phyloP scores from a whole-genome alignment of 78 protist species.

The Protostelium mycophagum region DNA sequence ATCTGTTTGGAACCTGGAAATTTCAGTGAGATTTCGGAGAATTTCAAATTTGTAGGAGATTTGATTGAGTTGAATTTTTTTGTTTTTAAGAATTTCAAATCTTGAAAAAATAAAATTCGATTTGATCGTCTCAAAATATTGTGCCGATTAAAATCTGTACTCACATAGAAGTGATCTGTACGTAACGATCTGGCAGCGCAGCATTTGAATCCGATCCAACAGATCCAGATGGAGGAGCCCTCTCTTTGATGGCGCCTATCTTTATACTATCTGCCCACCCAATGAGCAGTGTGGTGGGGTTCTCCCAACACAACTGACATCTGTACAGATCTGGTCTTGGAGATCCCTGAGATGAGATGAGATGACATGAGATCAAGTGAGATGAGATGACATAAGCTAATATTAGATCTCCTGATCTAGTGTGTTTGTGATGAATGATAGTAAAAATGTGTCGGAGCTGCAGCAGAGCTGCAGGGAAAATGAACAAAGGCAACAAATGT shows the following conservation, averaged over 20 bases:
- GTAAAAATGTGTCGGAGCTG: too few relatives aligned
- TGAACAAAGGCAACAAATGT: too few relatives aligned
- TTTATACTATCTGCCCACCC: slow-evolving; percentile 85
- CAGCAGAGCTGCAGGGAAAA: too few relatives aligned
- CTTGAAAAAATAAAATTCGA: too few relatives aligned
- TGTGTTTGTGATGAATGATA: too few relatives aligned
- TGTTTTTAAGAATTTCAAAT: too few relatives aligned
- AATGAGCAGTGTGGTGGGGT: slow-evolving; percentile 67
- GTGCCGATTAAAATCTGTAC: not conserved
- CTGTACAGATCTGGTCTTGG: slow-evolving; percentile 63
- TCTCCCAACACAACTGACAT: slow-evolving; percentile 78
- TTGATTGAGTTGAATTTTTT: too few relatives aligned
- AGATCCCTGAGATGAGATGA: slow-evolving; percentile 14
- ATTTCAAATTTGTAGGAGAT: not conserved
- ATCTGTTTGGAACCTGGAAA: slow-evolving; percentile 50
- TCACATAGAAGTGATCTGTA: slow-evolving; percentile 7
- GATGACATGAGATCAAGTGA: too few relatives aligned
- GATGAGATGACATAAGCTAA: too few relatives aligned
- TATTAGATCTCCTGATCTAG: too few relatives aligned
- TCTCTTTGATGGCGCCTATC: slow-evolving; percentile 12
- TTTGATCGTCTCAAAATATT: not conserved
- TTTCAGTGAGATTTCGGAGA: too few relatives aligned
- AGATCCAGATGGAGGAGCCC: not conserved
- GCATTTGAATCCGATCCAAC: not conserved
- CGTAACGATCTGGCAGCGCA: slow-evolving; percentile 5